Base-by-base conservation (phyloP, 1,284 basidiomycete species). In the Ganoderma multipileum region DNA sequence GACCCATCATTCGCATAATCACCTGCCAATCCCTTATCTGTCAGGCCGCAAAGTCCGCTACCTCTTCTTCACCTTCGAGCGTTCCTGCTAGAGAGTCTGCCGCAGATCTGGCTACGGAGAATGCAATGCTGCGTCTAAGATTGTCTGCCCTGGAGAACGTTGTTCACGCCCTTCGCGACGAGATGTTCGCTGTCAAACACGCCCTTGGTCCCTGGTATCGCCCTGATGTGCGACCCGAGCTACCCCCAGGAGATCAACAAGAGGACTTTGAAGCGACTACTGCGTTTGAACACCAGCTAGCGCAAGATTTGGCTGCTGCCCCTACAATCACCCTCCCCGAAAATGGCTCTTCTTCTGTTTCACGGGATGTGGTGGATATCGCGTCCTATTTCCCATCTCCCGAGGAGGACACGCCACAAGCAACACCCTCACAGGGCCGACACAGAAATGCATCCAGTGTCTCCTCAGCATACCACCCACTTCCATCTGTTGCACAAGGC, bases 321-420 rank as follows among this genome's bases (percentile, higher is more conserved):
- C 30, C 61, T 30, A 3, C 52, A 3, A 16, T 12, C 0, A 39
- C 66, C 11, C 36, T 44, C 12, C 12, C 72, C 42, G 64, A 58
- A 14, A 42, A 41, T 14, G 2, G 61, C 12, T 50, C 71, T 23
- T 42, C 73, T 30, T n/a, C 63, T 50, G 36, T 66, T 23, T 30
- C 66, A 3, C 50, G 50, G 18, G 65, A 72, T 44, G 42, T 64
- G 18, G 36, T 68, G 1, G 75, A 82, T 16, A 75, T 88, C 28
- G 85, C 87, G 12, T 78, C 84, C 0, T 89, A 87, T 75, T 89
- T 89, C 64, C 85, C 87, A 3, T 74, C 81, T 0, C 67, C 64
- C 12, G 71, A 75, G 26, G 73, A 74, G 2, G 59, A 41, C 16
- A 57, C 59, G 65, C 65, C 70, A 12, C 63, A 61, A 18, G 20